Conservation (phyloP, 1,139 yeast genomes). For the Geotrichum fermentans region DNA sequence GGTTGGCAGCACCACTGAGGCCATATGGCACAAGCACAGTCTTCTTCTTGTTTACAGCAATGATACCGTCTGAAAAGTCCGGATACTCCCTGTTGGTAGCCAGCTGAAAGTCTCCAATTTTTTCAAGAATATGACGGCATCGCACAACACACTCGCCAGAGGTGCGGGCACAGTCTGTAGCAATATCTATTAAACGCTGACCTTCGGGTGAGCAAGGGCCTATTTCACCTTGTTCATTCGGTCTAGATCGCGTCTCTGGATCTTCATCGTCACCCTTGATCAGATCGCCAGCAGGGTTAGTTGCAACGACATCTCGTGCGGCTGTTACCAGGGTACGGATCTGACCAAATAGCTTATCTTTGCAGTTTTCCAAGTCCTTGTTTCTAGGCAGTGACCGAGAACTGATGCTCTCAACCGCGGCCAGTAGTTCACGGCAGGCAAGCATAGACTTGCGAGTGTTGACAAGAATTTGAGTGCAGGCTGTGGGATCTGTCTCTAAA, state of each 20-base stretch:
- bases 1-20: background rate
- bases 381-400: conserved; percentile 31
- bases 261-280: conserved; percentile 19
- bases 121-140: conserved; percentile 47
- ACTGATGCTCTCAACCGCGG: conserved; percentile 37
- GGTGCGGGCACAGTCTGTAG: conserved; percentile 36
- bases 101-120: conserved; percentile 69
- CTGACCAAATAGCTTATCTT: conserved; percentile 37
- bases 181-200: conserved; percentile 24
- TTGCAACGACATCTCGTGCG: conserved; percentile 25
- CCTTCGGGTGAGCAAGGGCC: conserved; percentile 14
- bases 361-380: conserved; percentile 36
- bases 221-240: conserved; percentile 13
- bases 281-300: conserved; percentile 21
- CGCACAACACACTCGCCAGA: conserved; percentile 42
- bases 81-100: conserved; percentile 65
- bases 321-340: conserved; percentile 34
- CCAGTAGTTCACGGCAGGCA: conserved; percentile 41
- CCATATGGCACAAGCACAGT: background rate
- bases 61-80: conserved; percentile 65
- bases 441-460: conserved; percentile 41
- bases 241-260: conserved; percentile 9
- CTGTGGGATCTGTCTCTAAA: conserved; percentile 33
- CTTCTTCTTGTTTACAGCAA: conserved; percentile 26
- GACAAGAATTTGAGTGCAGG: conserved; percentile 37